Base-by-base conservation (phyloP, 2,329 filamentous ascomycete species). In the Coniochaeta hoffmannii region DNA sequence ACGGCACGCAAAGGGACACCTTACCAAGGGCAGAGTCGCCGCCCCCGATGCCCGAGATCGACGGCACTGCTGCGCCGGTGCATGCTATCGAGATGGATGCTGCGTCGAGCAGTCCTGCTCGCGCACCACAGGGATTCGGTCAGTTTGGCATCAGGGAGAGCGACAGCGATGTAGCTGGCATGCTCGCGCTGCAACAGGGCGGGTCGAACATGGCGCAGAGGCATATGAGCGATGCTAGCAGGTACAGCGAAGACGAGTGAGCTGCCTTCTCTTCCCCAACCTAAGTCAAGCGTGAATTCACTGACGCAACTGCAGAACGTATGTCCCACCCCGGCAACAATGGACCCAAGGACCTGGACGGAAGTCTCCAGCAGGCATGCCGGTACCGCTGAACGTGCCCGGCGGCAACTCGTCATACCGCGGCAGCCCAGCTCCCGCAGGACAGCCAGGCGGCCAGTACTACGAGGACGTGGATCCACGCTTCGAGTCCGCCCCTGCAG, bases 391-490 rank as follows among this genome's bases (percentile, higher is more conserved):
- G 31, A 73, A 71, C 51, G 58, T 64, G 41, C 65, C 68, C 52
- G 60, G 66, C 53, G 65, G 28, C 49, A 34, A 77, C 57, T 63
- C 71, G 31, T 64, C 70, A 41, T 66, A 61, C 49, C 65, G 64
- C 53, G 68, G 67, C 46, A 68, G 66, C 38, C 69, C 70, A 15
- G 63, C 64, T 38, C 66, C 65, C 31, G 55, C 60, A 56, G 53
- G 59, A 62, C 28, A 31, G 30, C 58, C 41, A 46, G 68, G 60
- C 51, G 73, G 65, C 63, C 73, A 80, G 59, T 97, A 97, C 72
- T 96, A 95, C 66, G 94, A 97, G 76, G 93, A 97, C 68, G 84
- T 96, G 12, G 91, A 96, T 61, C 91, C 93, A 46, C 88, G 86
- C 56, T 97, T 97, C 65, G 88, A n/a, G n/a, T n/a, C 85, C 32